Evolutionary conservation across 176 grass and related monocot species (phyloP).

Genomic region (Hsuehochloa calcarea): DNA sequence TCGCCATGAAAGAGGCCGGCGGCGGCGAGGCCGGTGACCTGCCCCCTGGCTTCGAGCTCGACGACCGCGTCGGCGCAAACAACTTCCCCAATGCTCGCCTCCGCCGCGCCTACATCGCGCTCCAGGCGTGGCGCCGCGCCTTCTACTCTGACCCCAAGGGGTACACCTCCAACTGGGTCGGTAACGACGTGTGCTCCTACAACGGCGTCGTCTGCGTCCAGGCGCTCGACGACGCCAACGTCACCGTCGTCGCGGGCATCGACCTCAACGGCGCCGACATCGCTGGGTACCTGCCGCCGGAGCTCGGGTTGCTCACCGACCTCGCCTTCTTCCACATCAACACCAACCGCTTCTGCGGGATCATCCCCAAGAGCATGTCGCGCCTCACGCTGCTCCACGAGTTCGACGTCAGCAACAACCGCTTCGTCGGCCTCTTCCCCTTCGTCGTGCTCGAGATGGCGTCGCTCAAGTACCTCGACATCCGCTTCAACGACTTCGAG

Average conservation of each 20-base stretch:
- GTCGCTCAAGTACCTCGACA: conserved; percentile 44
- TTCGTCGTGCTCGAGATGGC: conserved; percentile 25
- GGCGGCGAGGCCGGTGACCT: conserved; percentile 26
- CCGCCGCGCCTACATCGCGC: conserved; percentile 48
- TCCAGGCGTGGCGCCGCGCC: conserved; percentile 55
- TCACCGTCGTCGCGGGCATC: conserved; percentile 36
- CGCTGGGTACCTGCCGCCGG: conserved; percentile 41
- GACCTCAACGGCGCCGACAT: conserved; percentile 57
- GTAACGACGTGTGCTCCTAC: conserved; percentile 51
- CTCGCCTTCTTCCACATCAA: conserved; percentile 62
- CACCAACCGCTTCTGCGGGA: conserved; percentile 53
- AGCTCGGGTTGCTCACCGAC: conserved; percentile 46
- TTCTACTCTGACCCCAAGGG: conserved; percentile 63
- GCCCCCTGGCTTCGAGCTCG: conserved; percentile 35
- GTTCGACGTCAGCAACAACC: conserved; percentile 57
- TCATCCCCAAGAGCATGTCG: conserved; percentile 48
- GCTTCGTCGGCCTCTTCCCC: conserved; percentile 48
- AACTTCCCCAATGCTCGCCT: conserved; percentile 41
- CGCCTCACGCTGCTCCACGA: conserved; percentile 32
- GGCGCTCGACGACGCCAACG: conserved; percentile 29
- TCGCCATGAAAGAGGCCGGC: conserved; percentile 31
- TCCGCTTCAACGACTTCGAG: conserved; percentile 57
- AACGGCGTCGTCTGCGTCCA: conserved; percentile 34
- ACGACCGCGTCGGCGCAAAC: conserved; percentile 21
- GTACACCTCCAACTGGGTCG: conserved; percentile 46